A percentile compares a stretch with the other conserved stretches of the same genome.
Conservation (phyloP, 768 basidiomycete genomes). For the Amanita polypyramis region DNA sequence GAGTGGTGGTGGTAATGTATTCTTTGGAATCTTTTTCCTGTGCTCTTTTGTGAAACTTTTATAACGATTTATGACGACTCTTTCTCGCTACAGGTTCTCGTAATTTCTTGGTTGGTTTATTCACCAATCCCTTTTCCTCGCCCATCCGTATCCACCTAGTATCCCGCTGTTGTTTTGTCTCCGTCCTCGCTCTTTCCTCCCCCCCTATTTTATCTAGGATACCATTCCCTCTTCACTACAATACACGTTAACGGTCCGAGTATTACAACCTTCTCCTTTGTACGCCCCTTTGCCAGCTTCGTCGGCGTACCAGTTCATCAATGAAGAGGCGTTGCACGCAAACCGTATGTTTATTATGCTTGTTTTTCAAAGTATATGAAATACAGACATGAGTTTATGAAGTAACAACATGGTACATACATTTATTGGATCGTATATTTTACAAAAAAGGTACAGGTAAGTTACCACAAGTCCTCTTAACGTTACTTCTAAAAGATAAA, state of each 20-base stretch:
- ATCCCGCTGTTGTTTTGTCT: slow-evolving; percentile 12
- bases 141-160: not conserved
- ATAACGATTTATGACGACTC: slow-evolving; percentile 7
- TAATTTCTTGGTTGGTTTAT: slow-evolving; percentile 3
- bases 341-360: slow-evolving; percentile 4
- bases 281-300: not conserved
- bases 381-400: not conserved
- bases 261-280: not conserved
- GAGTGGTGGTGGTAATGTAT: slow-evolving; percentile 9
- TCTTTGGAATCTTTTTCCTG: slow-evolving; percentile 5
- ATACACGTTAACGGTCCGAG: not conserved
- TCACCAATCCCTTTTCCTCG: not conserved
- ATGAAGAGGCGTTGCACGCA: not conserved
- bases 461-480: too few relatives aligned
- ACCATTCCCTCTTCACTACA: slow-evolving; percentile 17
- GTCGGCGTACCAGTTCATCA: not conserved
- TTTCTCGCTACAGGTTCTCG: not conserved
- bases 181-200: slow-evolving; percentile 13
- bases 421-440: too few relatives aligned
- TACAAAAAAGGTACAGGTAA: too few relatives aligned
- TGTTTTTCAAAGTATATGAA: not conserved
- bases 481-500: too few relatives aligned
- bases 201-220: slow-evolving; percentile 16
- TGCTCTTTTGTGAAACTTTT: slow-evolving; percentile 7
- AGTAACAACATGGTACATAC: not conserved